A percentile compares a stretch with the other conserved stretches of the same genome.
Evolutionary conservation across 2,329 filamentous ascomycete species (phyloP).

Genomic region (Neonectria neomacrospora): DNA sequence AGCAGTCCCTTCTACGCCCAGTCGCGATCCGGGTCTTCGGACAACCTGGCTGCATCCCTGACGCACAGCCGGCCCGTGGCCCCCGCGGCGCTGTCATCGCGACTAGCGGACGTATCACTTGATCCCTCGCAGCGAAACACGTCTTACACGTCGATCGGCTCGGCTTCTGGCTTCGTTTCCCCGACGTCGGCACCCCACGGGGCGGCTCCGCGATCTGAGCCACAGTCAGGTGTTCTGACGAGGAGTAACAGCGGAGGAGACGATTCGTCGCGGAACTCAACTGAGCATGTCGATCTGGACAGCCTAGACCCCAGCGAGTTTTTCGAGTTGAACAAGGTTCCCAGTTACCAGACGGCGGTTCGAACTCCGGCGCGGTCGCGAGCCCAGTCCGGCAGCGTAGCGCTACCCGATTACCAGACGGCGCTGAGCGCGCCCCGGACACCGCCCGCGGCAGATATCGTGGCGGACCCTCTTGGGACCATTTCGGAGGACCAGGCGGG

Average conservation of each 20-base stretch:
- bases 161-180: constrained; percentile 57
- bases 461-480: constrained; percentile 45
- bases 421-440: constrained; percentile 66
- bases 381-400: constrained; percentile 58
- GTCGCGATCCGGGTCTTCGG: constrained; percentile 80
- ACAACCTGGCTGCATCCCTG: constrained; percentile 75
- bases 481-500: constrained; percentile 48
- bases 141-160: constrained; percentile 58
- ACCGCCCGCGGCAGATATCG: constrained; percentile 52
- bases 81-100: constrained; percentile 70
- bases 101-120: constrained; percentile 75
- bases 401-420: constrained; percentile 74
- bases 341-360: constrained; percentile 81
- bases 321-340: constrained; percentile 75
- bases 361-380: constrained; percentile 69
- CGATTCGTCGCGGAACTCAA: constrained; percentile 63
- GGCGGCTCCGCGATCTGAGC: constrained; percentile 53
- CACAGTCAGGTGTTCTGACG: constrained; percentile 59
- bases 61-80: constrained; percentile 47
- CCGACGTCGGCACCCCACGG: constrained; percentile 54
- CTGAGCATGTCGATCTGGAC: constrained; percentile 66
- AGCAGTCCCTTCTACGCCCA: constrained; percentile 82
- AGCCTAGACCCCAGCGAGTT: constrained; percentile 70
- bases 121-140: constrained; percentile 59
- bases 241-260: constrained; percentile 65